Conservation (phyloP, 768 basidiomycete species). For the Tylopilus felleus region DNA sequence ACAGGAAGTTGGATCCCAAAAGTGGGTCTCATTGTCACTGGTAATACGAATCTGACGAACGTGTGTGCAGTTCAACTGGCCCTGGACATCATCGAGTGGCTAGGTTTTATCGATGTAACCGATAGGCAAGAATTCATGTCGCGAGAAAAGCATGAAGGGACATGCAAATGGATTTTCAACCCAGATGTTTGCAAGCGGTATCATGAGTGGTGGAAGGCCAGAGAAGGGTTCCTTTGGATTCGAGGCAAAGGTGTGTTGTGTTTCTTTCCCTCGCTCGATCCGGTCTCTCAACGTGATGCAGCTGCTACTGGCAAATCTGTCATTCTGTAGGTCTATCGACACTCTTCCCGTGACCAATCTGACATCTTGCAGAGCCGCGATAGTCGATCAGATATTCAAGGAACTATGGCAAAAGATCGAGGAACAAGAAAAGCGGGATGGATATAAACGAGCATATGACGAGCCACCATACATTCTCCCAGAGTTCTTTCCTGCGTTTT, state of each 20-base stretch:
- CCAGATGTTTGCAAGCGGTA: constrained; percentile 16
- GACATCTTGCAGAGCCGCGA: constrained; percentile 17
- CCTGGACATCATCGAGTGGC: constrained; percentile 20
- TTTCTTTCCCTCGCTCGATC: neutral
- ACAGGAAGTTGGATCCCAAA: constrained; percentile 22
- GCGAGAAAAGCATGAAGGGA: constrained; percentile 22
- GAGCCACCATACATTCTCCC: constrained; percentile 18
- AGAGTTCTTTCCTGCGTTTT: constrained; percentile 25
- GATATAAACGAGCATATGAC: constrained; percentile 12
- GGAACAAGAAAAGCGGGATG: constrained; percentile 18
- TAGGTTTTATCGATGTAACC: constrained; percentile 23
- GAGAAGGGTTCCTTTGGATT: constrained; percentile 26
- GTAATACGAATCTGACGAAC: constrained; percentile 1
- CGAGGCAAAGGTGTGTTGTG: constrained; percentile 18
- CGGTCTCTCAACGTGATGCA: constrained; percentile 6
- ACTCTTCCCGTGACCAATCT: neutral
- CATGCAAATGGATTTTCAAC: constrained; percentile 25
- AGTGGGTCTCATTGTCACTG: constrained; percentile 7
- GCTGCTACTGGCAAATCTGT: constrained; percentile 25
- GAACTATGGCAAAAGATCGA: constrained; percentile 23
- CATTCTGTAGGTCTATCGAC: constrained; percentile 15
- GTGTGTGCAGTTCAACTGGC: constrained; percentile 21
- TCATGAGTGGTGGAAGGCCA: constrained; percentile 17
- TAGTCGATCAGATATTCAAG: constrained; percentile 24
- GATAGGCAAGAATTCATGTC: constrained; percentile 26